Conservation (phyloP, 2,329 filamentous ascomycete genomes). For the Bipolaris oryzae region DNA sequence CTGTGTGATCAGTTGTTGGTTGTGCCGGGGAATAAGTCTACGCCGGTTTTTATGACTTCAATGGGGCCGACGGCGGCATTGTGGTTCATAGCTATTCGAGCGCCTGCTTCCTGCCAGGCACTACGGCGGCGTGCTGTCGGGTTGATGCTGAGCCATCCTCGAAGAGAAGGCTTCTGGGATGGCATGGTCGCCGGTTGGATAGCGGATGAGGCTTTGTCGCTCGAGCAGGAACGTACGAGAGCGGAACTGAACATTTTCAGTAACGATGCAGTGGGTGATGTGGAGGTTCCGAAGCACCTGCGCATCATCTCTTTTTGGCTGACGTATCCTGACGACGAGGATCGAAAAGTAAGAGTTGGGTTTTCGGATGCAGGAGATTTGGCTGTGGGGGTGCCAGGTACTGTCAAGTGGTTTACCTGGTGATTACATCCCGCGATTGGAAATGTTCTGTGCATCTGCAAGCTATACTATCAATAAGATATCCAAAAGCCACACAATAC, state of each 20-base stretch:
- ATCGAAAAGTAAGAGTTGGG: slow-evolving; percentile 24
- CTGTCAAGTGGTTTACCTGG: slow-evolving; percentile 18
- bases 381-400: slow-evolving; percentile 20
- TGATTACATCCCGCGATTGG: not conserved
- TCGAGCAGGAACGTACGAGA: slow-evolving; percentile 36
- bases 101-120: slow-evolving; percentile 23
- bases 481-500: not conserved
- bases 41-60: slow-evolving; percentile 36
- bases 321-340: slow-evolving; percentile 23
- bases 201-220: slow-evolving; percentile 29
- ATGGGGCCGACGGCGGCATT: slow-evolving; percentile 34
- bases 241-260: slow-evolving; percentile 12
- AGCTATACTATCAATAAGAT: not conserved
- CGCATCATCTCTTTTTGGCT: slow-evolving; percentile 30
- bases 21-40: slow-evolving; percentile 5
- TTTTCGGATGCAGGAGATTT: slow-evolving; percentile 29
- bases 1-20: slow-evolving; percentile 20
- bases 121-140: slow-evolving; percentile 35
- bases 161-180: slow-evolving; percentile 60
- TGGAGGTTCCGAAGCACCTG: slow-evolving; percentile 30
- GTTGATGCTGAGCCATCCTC: slow-evolving; percentile 34
- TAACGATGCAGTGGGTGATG: slow-evolving; percentile 2
- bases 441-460: not conserved
- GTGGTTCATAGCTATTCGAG: slow-evolving; percentile 34
- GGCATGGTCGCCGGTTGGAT: slow-evolving; percentile 64